A percentile compares a stretch with the other conserved stretches of the same genome.
phyloP scores from a whole-genome alignment of 2,329 filamentous ascomycete genomes.

The Emergomyces africanus region DNA sequence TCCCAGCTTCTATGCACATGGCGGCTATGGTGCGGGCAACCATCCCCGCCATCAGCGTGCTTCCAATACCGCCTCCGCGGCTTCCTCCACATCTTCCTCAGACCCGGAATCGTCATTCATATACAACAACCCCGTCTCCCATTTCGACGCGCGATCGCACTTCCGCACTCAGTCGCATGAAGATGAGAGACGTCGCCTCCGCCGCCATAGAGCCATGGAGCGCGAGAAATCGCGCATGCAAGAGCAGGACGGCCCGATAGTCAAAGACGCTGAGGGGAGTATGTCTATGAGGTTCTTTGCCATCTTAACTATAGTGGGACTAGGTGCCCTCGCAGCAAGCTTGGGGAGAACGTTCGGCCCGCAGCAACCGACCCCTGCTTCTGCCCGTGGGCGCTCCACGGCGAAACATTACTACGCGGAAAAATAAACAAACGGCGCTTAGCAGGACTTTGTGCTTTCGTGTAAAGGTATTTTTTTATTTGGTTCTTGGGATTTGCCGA shows the following conservation, averaged over 20 bases:
- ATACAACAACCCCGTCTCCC: conserved; percentile 45
- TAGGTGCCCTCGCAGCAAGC: conserved; percentile 19
- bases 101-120: conserved; percentile 27
- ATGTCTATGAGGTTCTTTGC: conserved; percentile 24
- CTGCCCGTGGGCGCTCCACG: background rate
- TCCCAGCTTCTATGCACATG: conserved; percentile 73
- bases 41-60: conserved; percentile 2
- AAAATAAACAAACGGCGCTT: background rate
- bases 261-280: conserved; percentile 30
- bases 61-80: conserved; percentile 6
- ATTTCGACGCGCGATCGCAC: conserved; percentile 68
- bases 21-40: conserved; percentile 52
- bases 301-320: conserved; percentile 27
- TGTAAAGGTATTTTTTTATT: background rate
- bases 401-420: background rate
- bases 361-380: background rate
- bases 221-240: conserved; percentile 17
- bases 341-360: conserved; percentile 10
- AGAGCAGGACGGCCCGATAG: conserved; percentile 31
- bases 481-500: background rate
- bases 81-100: conserved; percentile 4
- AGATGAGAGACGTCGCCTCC: conserved; percentile 39
- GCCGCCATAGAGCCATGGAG: conserved; percentile 26
- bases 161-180: conserved; percentile 58
- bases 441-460: background rate